phyloP scores from a whole-genome alignment of 1,284 basidiomycete species.

The Tremellales sp. region DNA sequence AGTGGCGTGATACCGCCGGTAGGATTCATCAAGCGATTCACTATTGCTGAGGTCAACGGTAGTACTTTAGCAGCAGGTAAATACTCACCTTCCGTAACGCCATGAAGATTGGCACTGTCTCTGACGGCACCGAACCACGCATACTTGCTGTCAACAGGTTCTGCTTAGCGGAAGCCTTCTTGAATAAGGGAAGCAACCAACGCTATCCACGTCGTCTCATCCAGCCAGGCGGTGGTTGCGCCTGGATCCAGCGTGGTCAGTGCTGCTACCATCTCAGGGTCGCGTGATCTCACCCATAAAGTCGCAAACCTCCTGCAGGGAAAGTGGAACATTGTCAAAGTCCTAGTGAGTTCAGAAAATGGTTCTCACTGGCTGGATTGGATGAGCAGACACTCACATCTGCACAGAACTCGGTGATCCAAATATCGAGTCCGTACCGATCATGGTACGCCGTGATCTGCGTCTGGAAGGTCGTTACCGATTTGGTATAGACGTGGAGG shows the following conservation, averaged over 20 bases:
- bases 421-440: constrained; percentile 15
- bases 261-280: too few species aligned
- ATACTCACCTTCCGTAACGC: constrained; percentile 31
- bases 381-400: not conserved
- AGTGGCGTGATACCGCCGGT: constrained; percentile 26
- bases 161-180: constrained; percentile 2
- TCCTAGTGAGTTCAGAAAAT: constrained; percentile 5
- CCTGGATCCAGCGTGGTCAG: too few species aligned
- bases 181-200: constrained; percentile 11
- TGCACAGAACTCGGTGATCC: constrained; percentile 20
- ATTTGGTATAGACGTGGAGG: constrained; percentile 20
- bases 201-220: constrained; percentile 30
- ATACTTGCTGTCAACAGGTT: constrained; percentile 17
- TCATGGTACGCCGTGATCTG: constrained; percentile 13
- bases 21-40: constrained; percentile 34
- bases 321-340: constrained; percentile 1
- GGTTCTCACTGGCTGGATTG: not conserved
- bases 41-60: too few species aligned
- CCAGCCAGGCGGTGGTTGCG: constrained; percentile 32
- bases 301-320: constrained; percentile 6
- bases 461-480: constrained; percentile 11
- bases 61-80: too few species aligned
- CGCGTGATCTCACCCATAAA: constrained; percentile 15
- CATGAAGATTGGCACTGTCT: constrained; percentile 22
- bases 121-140: constrained; percentile 28